Conservation (phyloP, 108 stramenopile species). For the Poteriospumella lacustris region DNA sequence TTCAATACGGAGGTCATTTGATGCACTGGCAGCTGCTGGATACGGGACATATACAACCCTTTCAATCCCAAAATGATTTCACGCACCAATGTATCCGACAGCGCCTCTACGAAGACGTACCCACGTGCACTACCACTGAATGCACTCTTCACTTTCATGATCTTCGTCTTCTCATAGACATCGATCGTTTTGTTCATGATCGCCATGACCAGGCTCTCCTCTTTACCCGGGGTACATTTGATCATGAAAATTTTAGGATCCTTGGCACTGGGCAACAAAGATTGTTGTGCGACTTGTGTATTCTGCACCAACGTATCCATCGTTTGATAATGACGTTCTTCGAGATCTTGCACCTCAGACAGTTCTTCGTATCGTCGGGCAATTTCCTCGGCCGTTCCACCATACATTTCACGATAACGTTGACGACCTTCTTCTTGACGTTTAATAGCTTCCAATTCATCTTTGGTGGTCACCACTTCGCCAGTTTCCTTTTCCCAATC, state of each 20-base stretch:
- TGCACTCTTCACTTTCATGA: constrained; percentile 63
- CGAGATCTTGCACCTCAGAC: constrained; percentile 73
- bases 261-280: constrained; percentile 76
- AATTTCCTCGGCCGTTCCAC: constrained; percentile 66
- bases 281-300: constrained; percentile 69
- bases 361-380: constrained; percentile 79
- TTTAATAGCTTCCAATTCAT: background rate
- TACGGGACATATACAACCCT: constrained; percentile 67
- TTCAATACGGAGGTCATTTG: constrained; percentile 95
- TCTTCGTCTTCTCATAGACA: constrained; percentile 25
- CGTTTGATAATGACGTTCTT: background rate
- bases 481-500: background rate
- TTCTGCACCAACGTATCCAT: background rate
- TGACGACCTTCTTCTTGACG: background rate
- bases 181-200: constrained; percentile 89
- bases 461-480: background rate
- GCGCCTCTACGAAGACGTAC: constrained; percentile 84
- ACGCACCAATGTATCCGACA: constrained; percentile 75
- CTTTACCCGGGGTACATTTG: background rate
- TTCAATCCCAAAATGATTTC: constrained; percentile 80
- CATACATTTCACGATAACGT: background rate
- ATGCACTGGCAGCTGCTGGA: constrained; percentile 73
- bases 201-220: constrained; percentile 54
- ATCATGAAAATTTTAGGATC: constrained; percentile 50
- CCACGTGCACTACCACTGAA: constrained; percentile 79